Evolutionary conservation across 805 yeast species (phyloP).

Genomic region (Millerago galiae): DNA sequence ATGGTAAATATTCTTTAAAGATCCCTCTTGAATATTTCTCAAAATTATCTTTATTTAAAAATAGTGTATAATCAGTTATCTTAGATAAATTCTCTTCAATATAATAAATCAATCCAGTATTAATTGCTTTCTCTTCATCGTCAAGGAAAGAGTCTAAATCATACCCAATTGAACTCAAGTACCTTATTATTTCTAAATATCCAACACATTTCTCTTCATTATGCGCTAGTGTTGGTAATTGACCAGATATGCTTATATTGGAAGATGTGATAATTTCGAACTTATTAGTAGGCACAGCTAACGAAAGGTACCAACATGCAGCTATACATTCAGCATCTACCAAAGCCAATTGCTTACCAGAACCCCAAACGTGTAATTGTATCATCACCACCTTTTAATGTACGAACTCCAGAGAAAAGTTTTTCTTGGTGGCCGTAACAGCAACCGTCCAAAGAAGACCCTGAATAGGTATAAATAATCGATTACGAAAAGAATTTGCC

Average conservation of each 20-base stretch:
- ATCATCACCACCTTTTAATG: background rate
- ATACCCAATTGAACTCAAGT: conserved; percentile 16
- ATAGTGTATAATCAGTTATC: conserved; percentile 53
- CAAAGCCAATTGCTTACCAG: conserved; percentile 29
- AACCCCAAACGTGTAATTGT: conserved; percentile 51
- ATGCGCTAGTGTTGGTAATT: conserved; percentile 39
- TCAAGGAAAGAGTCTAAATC: conserved; percentile 11
- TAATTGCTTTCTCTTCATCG: conserved; percentile 30
- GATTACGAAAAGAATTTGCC: background rate
- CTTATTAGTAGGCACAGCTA: conserved; percentile 17
- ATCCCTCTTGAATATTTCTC: conserved; percentile 51
- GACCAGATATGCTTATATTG: conserved; percentile 47
- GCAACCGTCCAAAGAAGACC: too few species aligned
- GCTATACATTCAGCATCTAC: conserved; percentile 51
- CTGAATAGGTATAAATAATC: too few species aligned
- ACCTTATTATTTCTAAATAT: conserved; percentile 32
- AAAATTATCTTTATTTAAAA: conserved; percentile 51
- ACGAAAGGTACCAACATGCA: conserved; percentile 33
- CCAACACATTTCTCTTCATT: conserved; percentile 31
- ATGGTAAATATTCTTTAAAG: conserved; percentile 49
- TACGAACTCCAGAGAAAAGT: too few species aligned
- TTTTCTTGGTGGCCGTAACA: background rate
- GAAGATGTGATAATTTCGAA: conserved; percentile 45
- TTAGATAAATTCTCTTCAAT: conserved; percentile 35
- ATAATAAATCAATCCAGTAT: conserved; percentile 38